Evolutionary conservation across 2,329 filamentous ascomycete genomes (phyloP).

Genomic region (Pseudocercospora crystallina): DNA sequence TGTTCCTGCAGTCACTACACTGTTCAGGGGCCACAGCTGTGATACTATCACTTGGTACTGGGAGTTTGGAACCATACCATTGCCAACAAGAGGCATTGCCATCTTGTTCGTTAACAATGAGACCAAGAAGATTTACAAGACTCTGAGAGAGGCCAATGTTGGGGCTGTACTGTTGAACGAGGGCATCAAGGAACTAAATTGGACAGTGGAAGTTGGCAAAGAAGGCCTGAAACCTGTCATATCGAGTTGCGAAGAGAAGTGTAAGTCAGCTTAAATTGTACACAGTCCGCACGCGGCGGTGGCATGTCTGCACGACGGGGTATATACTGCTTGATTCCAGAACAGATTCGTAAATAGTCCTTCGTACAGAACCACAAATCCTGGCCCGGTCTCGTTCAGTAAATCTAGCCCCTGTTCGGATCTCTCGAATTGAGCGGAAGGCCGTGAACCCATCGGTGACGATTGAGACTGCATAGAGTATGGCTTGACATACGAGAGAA

Average conservation of each 20-base stretch:
- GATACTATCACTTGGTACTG: conserved; percentile 27
- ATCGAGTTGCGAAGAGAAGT: neutral
- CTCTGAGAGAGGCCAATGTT: conserved; percentile 19
- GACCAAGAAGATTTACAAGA: conserved; percentile 19
- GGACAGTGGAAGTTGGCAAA: conserved; percentile 1
- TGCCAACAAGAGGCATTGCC: conserved; percentile 20
- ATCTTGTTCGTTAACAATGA: conserved; percentile 20
- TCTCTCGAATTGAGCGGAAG: too few relatives aligned
- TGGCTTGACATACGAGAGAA: too few relatives aligned
- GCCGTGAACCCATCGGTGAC: too few relatives aligned
- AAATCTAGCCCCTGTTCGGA: too few relatives aligned
- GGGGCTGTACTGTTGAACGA: conserved; percentile 16
- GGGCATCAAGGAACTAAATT: conserved; percentile 17
- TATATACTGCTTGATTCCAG: too few relatives aligned
- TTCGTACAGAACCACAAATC: too few relatives aligned
- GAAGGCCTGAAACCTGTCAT: conserved; percentile 3
- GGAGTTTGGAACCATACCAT: conserved; percentile 19
- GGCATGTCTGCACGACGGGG: too few relatives aligned
- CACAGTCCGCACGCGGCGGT: too few relatives aligned
- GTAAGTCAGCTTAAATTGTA: too few relatives aligned
- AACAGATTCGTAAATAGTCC: too few relatives aligned
- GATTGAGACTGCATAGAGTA: too few relatives aligned
- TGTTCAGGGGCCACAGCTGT: conserved; percentile 21
- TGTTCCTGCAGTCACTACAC: conserved; percentile 13
- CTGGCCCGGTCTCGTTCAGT: too few relatives aligned